Percentiles rank a stretch among this genome's conserved stretches.
Evolutionary conservation across 73 alveolate species (phyloP).

Genomic region (Stentor coeruleus): DNA sequence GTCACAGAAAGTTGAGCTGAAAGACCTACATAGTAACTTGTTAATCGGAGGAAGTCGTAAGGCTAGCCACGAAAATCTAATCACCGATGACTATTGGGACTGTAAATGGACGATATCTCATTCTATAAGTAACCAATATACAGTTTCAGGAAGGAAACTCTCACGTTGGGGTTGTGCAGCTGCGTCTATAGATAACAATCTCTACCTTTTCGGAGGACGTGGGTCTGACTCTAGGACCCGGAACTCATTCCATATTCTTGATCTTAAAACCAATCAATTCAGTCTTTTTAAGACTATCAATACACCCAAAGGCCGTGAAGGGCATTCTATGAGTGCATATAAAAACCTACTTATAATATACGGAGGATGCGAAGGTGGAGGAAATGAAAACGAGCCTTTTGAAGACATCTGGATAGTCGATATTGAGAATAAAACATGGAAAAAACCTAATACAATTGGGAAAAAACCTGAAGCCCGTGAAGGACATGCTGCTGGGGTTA

Average conservation of each 20-base stretch:
- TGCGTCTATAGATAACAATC: background rate
- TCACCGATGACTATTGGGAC: conserved; percentile 19
- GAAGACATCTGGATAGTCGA: background rate
- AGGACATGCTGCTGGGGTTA: conserved; percentile 11
- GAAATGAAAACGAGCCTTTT: background rate
- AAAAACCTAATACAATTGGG: background rate
- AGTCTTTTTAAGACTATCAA: no score
- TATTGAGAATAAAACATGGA: background rate
- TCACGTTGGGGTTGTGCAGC: conserved; percentile 23
- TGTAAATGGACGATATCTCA: background rate
- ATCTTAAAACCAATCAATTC: background rate
- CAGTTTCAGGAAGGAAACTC: background rate
- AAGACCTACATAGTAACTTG: no score
- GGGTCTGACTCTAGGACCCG: conserved; percentile 17
- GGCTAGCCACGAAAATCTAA: no score
- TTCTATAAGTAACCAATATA: background rate
- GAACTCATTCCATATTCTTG: conserved; percentile 1
- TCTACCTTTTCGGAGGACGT: conserved; percentile 26
- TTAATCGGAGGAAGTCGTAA: no score
- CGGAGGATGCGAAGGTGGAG: conserved; percentile 10
- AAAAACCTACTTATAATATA: background rate
- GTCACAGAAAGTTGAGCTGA: no score
- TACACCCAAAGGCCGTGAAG: background rate
- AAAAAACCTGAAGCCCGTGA: conserved; percentile 2
- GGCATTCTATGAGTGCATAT: no score